Conservation (phyloP, 164 flowering plant genomes). For the Chloranthus sessilifolius region DNA sequence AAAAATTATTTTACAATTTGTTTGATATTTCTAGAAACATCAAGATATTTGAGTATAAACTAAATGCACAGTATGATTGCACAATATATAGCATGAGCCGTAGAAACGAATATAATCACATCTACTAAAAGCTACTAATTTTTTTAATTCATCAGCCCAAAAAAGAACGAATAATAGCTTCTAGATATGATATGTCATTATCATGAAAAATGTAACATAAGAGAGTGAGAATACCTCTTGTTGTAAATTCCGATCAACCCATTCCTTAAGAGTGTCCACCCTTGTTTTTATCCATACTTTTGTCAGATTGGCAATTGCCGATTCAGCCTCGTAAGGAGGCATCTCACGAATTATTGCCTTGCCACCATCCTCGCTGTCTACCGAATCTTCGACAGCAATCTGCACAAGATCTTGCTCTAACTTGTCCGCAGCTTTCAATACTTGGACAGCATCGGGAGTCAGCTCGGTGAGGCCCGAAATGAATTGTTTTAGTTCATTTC, state of each 20-base stretch:
- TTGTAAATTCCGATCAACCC: constrained; percentile 73
- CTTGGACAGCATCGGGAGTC: constrained; percentile 83
- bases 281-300: constrained; percentile 69
- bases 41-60: too few relatives aligned
- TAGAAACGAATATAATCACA: too few relatives aligned
- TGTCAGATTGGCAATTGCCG: constrained; percentile 55
- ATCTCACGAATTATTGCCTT: constrained; percentile 83
- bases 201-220: too few relatives aligned
- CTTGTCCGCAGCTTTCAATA: constrained; percentile 76
- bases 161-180: too few relatives aligned
- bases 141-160: too few relatives aligned
- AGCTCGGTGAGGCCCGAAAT: constrained; percentile 56
- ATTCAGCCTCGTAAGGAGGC: constrained; percentile 89
- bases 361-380: constrained; percentile 95
- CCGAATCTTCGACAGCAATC: constrained; percentile 90
- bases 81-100: too few relatives aligned
- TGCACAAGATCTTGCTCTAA: constrained; percentile 89
- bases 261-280: constrained; percentile 60
- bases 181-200: too few relatives aligned
- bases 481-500: constrained; percentile 70
- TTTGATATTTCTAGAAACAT: too few relatives aligned
- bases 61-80: too few relatives aligned
- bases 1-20: too few relatives aligned
- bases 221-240: constrained; percentile 56
- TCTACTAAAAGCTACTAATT: too few relatives aligned